These are phyloP conservation scores for Thalia dealbata DNA, from an alignment of 176 grass and related monocot species.

Conservation along the genomic window DNA sequence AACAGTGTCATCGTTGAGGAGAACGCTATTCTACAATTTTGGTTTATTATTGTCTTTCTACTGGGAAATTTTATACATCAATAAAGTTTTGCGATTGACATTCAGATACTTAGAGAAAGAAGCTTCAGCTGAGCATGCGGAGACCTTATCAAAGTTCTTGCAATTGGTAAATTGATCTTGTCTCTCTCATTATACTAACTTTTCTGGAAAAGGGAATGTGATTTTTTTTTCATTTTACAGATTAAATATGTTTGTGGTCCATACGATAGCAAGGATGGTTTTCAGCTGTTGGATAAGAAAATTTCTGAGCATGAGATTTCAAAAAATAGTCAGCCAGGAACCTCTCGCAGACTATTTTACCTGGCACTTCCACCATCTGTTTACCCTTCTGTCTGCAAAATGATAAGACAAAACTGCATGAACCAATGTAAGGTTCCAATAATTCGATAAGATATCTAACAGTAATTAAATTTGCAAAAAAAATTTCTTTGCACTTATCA, in stretches of 20 bases:
- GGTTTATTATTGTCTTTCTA: not conserved
- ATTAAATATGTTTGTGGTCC: slow-evolving; percentile 98
- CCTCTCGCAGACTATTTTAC: slow-evolving; percentile 93
- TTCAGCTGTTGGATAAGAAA: slow-evolving; percentile 70
- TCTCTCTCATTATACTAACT: not conserved
- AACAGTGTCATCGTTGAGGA: not conserved
- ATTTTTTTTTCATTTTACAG: slow-evolving; percentile 31
- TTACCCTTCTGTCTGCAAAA: slow-evolving; percentile 99
- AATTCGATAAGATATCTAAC: not conserved
- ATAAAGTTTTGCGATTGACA: not conserved
- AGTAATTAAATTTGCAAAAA: not conserved
- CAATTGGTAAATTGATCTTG: slow-evolving; percentile 48
- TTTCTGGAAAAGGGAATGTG: not conserved
- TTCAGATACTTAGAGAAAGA: slow-evolving; percentile 69
- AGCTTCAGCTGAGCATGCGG: slow-evolving; percentile 31
- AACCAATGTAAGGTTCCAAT: slow-evolving; percentile 46
- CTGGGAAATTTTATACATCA: not conserved
- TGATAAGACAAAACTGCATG: slow-evolving; percentile 90
- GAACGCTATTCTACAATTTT: not conserved
- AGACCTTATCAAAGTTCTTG: slow-evolving; percentile 67
- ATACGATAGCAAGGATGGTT: slow-evolving; percentile 77
- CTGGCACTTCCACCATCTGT: slow-evolving; percentile 97
- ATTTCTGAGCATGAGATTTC: slow-evolving; percentile 63
- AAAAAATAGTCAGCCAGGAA: slow-evolving; percentile 53
- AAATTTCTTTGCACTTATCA: not conserved